A percentile compares a stretch with the other conserved stretches of the same genome.
Evolutionary conservation across 352 stramenopile genomes (phyloP).

Genomic region (Globisporangium solare): DNA sequence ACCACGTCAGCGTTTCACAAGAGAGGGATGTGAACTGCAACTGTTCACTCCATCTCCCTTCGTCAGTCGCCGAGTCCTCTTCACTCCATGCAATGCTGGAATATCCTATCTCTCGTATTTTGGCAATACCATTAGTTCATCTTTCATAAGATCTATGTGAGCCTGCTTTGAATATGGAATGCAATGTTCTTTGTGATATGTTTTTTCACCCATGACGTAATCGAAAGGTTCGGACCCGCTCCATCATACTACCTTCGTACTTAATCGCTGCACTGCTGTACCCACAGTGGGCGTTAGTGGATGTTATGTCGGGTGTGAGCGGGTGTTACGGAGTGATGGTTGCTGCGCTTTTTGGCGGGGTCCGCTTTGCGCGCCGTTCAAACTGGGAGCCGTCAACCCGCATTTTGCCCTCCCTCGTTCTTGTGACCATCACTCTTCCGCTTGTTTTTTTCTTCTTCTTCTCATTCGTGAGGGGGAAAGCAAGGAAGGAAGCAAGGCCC

Average conservation of each 20-base stretch:
- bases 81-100: too few relatives aligned
- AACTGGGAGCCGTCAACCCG: constrained; percentile 7
- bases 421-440: constrained; percentile 15
- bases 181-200: too few relatives aligned
- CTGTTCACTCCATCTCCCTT: neutral
- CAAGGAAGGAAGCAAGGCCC: neutral
- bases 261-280: too few relatives aligned
- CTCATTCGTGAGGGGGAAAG: neutral
- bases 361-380: constrained; percentile 1
- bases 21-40: neutral
- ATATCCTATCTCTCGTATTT: too few relatives aligned
- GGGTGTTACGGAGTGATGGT: neutral
- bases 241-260: too few relatives aligned
- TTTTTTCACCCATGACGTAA: too few relatives aligned
- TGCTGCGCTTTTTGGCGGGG: constrained; percentile 20
- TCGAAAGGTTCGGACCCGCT: too few relatives aligned
- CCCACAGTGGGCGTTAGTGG: neutral
- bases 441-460: neutral
- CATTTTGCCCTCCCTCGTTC: constrained; percentile 17
- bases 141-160: too few relatives aligned
- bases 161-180: too few relatives aligned
- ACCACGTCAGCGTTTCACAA: neutral
- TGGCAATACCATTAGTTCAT: too few relatives aligned
- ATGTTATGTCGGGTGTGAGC: neutral
- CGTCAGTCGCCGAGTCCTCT: neutral